Conservation (phyloP, 2,329 filamentous ascomycete species). For the Microsporum ferrugineum region DNA sequence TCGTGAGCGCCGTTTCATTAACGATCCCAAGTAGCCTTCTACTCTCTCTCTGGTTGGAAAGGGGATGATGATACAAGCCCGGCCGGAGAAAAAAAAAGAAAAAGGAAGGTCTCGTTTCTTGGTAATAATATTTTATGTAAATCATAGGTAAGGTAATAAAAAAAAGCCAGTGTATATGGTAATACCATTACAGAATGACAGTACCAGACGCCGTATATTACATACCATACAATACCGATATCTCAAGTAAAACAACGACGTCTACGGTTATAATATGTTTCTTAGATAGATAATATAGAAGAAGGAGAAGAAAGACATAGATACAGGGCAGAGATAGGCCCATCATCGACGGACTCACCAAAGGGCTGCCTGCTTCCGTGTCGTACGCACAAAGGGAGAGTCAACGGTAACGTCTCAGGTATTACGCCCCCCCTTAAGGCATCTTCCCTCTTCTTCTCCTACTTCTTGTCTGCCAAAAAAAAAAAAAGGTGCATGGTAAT, state of each 20-base stretch:
- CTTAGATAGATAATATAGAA: neutral
- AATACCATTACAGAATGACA: neutral
- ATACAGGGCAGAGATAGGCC: neutral
- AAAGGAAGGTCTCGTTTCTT: no score
- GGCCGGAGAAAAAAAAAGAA: neutral
- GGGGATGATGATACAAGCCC: neutral
- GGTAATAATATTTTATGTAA: no score
- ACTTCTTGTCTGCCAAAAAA: neutral
- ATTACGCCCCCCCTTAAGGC: neutral
- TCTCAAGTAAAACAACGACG: neutral
- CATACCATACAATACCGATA: neutral
- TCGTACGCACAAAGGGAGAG: conserved; percentile 1
- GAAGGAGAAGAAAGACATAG: neutral
- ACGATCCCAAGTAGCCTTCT: neutral
- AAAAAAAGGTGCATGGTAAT: neutral
- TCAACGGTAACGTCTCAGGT: conserved; percentile 3
- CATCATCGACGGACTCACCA: neutral
- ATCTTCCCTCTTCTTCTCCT: neutral
- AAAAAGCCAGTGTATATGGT: neutral
- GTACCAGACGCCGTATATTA: neutral
- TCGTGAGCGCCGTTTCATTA: conserved; percentile 1
- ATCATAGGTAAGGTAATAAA: no score
- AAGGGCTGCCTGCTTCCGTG: neutral
- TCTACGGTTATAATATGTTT: neutral
- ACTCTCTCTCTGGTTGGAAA: neutral